Conservation (phyloP, 2,329 filamentous ascomycete genomes). For the Orbilia brochopaga region DNA sequence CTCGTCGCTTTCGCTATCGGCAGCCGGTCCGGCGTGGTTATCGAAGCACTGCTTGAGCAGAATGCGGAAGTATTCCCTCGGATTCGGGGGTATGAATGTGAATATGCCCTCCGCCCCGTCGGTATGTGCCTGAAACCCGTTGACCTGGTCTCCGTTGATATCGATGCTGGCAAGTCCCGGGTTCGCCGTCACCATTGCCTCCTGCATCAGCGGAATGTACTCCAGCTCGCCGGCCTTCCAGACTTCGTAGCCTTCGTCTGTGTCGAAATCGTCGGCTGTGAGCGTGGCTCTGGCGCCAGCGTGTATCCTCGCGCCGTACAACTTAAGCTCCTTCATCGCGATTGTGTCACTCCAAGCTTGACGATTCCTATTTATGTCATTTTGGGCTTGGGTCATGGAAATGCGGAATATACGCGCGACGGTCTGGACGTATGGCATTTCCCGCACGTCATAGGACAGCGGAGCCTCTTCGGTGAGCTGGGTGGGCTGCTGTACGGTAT, state of each 20-base stretch:
- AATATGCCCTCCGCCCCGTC: conserved; percentile 69
- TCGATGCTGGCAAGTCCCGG: conserved; percentile 66
- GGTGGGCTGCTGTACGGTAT: conserved; percentile 55
- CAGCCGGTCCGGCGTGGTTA: conserved; percentile 58
- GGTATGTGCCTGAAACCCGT: conserved; percentile 57
- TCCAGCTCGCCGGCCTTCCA: conserved; percentile 92
- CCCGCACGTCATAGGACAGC: conserved; percentile 88
- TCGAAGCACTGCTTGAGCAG: conserved; percentile 54
- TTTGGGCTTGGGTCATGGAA: conserved; percentile 78
- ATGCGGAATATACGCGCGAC: conserved; percentile 87
- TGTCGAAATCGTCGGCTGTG: conserved; percentile 83
- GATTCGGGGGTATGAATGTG: conserved; percentile 86
- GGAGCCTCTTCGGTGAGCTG: conserved; percentile 74
- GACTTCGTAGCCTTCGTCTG: conserved; percentile 81
- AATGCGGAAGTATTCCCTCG: conserved; percentile 73
- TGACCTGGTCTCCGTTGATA: conserved; percentile 62
- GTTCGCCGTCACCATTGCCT: conserved; percentile 71
- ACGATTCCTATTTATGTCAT: conserved; percentile 82
- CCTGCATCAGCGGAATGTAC: conserved; percentile 89
- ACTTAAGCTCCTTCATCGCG: conserved; percentile 87
- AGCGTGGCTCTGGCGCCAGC: conserved; percentile 72
- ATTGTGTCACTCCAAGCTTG: conserved; percentile 88
- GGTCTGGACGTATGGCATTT: conserved; percentile 90
- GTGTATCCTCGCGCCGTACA: conserved; percentile 72
- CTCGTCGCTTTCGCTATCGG: conserved; percentile 58